Conservation (phyloP, 306 rosid genomes). For the Ammopiptanthus mongolicus region DNA sequence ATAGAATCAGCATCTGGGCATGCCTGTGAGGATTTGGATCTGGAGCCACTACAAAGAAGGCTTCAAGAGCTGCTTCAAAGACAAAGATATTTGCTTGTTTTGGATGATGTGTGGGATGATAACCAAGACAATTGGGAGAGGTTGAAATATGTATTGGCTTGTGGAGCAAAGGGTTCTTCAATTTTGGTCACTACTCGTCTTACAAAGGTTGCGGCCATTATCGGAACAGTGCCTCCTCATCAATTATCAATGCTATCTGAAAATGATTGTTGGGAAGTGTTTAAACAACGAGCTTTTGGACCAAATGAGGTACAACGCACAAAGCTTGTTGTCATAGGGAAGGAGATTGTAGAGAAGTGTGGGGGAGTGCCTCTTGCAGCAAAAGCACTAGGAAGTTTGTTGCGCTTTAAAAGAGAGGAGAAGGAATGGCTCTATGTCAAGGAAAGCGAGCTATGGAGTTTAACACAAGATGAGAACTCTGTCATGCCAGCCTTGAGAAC, state of each 20-base stretch:
- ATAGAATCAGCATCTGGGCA: neutral
- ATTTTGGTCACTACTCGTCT: conserved; percentile 30
- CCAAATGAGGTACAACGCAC: neutral
- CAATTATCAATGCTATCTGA: conserved; percentile 3
- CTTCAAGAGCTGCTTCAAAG: neutral
- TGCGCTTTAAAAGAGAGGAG: neutral
- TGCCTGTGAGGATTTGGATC: neutral
- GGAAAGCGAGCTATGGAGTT: neutral
- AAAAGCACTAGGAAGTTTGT: conserved; percentile 3
- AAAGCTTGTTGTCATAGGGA: neutral
- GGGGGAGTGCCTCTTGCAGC: conserved; percentile 10
- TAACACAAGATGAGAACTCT: conserved; percentile 6
- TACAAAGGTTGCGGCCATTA: conserved; percentile 19
- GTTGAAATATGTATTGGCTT: conserved; percentile 17
- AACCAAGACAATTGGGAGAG: conserved; percentile 18
- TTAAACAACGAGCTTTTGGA: conserved; percentile 25
- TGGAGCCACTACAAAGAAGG: neutral
- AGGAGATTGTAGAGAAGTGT: neutral
- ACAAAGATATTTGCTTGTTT: conserved; percentile 23
- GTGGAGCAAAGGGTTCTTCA: conserved; percentile 20
- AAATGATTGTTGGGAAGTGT: conserved; percentile 28
- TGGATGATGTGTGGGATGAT: conserved; percentile 41
- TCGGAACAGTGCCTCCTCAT: conserved; percentile 11
- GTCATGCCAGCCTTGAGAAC: conserved; percentile 8
- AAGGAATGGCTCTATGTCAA: conserved; percentile 7